Evolutionary conservation across 2,329 filamentous ascomycete species (phyloP), one percentile per base, ranked within the genome.

Genomic region (Curvularia eragrostidis): DNA sequence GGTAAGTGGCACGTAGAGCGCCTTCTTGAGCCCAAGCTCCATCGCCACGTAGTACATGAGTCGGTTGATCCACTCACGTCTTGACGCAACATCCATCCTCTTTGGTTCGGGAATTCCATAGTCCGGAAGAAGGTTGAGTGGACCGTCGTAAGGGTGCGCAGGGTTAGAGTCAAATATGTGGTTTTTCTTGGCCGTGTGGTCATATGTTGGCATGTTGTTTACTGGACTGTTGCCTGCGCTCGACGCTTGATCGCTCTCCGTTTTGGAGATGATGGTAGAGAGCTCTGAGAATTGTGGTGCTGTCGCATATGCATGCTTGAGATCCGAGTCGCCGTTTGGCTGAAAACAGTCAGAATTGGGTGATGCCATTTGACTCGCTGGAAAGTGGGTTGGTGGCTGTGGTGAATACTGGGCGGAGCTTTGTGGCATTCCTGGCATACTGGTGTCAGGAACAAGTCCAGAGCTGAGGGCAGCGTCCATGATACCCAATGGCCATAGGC

Each of bases 1-100:
- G 2, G 60, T 62, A 5, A 58, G 36, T 3, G 68, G 65, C 4
- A 71, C 58, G n/a, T 57, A 65, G n/a, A 73, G 32, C 1, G 61
- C 72, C 55, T 70, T 72, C 50, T 69, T 70, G 8, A 73, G 66
- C 0, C 71, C 70, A 4, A 74, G 39, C 23, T 71, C 67, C 1
- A 52, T 58, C 0, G 56, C 70, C 1, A 65, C 44, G 32, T 69
- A 74, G 30, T 68, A 72, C 19, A 72, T 36, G 28, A 73, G 43
- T 0, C 64, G 44, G 34, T 73, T 71, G 8, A 74, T 28, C 72
- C 70, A 73, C 44, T 71, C 68, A 0, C 69, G 52, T 6, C 63
- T 47, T 0, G 65, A 69, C 0, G 57, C 54, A 0, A 74, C 58
- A 24, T 74, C 70, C 15, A 73, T 67, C 1, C 24, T 54, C 18